phyloP scores from a whole-genome alignment of 768 basidiomycete genomes.

The Leccinum boreale region DNA sequence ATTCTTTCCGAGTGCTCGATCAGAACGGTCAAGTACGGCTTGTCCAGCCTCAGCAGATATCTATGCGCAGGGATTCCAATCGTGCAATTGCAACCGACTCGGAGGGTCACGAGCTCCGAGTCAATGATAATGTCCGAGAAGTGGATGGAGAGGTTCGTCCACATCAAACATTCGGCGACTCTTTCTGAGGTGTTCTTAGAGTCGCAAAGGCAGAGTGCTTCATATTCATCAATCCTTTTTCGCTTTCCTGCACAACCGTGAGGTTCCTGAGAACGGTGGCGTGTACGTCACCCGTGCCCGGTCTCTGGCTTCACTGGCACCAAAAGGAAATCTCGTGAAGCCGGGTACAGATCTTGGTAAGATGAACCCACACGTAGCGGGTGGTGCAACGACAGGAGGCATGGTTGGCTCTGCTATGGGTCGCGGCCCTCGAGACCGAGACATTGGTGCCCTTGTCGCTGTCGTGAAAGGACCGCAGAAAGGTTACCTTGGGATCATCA shows the following conservation, averaged over 20 bases:
- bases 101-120: slow-evolving; percentile 80
- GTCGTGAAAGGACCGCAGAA: slow-evolving; percentile 89
- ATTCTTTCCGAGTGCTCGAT: slow-evolving; percentile 93
- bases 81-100: slow-evolving; percentile 87
- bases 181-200: slow-evolving; percentile 36
- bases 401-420: slow-evolving; percentile 83
- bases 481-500: slow-evolving; percentile 87
- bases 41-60: slow-evolving; percentile 92
- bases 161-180: neutral
- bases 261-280: slow-evolving; percentile 86
- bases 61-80: slow-evolving; percentile 80
- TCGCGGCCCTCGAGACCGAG: slow-evolving; percentile 76
- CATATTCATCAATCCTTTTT: slow-evolving; percentile 94
- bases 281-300: slow-evolving; percentile 91
- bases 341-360: slow-evolving; percentile 76
- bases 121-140: slow-evolving; percentile 93
- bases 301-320: slow-evolving; percentile 78
- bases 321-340: slow-evolving; percentile 73
- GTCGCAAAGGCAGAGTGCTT: slow-evolving; percentile 83
- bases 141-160: slow-evolving; percentile 74
- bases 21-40: slow-evolving; percentile 88
- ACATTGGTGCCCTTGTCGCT: slow-evolving; percentile 75
- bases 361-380: slow-evolving; percentile 77
- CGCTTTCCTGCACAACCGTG: slow-evolving; percentile 92
- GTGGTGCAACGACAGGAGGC: slow-evolving; percentile 58